Evolutionary conservation across 2,329 filamentous ascomycete species (phyloP), one percentile per base, ranked within the genome.

Genomic region (Leptographium procerum): DNA sequence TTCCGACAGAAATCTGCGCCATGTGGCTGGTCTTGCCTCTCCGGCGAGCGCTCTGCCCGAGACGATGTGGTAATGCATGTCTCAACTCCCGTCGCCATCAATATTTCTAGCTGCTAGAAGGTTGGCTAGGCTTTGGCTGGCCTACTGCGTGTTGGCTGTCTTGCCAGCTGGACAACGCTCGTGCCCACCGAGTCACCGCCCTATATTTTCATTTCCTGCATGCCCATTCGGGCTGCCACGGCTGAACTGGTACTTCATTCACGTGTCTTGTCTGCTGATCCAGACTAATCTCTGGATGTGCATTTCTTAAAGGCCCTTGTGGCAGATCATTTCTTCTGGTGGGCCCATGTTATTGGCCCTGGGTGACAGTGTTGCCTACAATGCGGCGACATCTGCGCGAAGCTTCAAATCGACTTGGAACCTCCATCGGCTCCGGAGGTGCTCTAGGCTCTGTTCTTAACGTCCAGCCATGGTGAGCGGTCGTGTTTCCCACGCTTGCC

Each of bases 401-500:
- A 43, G 40, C 40, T n/a, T 43, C 40, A 43, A 43, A 29, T 19
- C 26, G 13, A 4, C 26, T 28, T 29, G 47, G 24, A 50, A 50
- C 24, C 4, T 29, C 26, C 13, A 8, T 28, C 24, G 26, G 47
- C 14, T 14, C 47, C 10, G 47, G 26, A 14, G 26, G 16, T 50
- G 22, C 14, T 16, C 31, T 34, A 34, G 47, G 24, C 24, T 26
- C 26, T 50, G 24, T 14, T 50, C 24, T 29, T 19, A 4, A 29
- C 24, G 14, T 22, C n/a, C n/a, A 13, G 24, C 48, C 26, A 57
- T 57, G 48, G 34, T 28, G 10, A 26, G 29, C 48, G 52, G 75
- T 28, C 75, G 79, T n/a, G 79, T 81, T 16, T 76, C 75, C 16
- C 77, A 80, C 61, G 79, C 79, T n/a, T 81, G 79, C 61, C 73